Conservation (phyloP, 139 green algal species). For the Coccomyxa sp. region DNA sequence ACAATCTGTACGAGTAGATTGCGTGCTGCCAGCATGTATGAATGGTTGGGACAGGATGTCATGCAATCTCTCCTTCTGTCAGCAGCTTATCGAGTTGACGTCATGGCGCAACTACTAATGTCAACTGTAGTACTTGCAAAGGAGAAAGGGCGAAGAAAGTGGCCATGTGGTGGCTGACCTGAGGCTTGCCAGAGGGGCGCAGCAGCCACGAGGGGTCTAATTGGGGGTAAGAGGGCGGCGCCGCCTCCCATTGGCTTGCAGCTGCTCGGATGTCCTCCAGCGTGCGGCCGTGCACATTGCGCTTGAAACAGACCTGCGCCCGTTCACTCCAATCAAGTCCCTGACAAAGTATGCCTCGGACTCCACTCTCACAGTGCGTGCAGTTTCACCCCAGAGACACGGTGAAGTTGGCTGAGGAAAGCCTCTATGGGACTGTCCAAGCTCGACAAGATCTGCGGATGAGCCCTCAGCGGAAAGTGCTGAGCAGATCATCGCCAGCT, state of each 20-base stretch:
- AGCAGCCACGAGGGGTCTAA: conserved; percentile 18
- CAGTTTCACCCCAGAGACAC: not conserved
- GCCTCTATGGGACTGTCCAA: too few relatives aligned
- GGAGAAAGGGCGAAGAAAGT: not conserved
- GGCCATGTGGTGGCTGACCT: not conserved
- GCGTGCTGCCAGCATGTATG: not conserved
- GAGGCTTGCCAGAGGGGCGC: not conserved
- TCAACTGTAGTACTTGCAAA: not conserved
- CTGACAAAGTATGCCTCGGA: not conserved
- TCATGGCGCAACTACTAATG: not conserved
- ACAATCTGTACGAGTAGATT: not conserved
- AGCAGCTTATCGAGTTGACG: not conserved
- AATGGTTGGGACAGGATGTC: not conserved
- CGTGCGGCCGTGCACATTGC: conserved; percentile 42
- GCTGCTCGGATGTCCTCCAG: conserved; percentile 29
- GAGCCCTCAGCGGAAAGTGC: too few relatives aligned
- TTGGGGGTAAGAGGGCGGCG: conserved; percentile 35
- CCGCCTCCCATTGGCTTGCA: conserved; percentile 28
- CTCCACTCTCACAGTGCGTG: not conserved
- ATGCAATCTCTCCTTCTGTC: not conserved
- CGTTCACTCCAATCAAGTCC: too few relatives aligned
- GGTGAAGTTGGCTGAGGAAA: not conserved
- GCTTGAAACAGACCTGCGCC: conserved; percentile 30
- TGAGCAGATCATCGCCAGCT: too few relatives aligned
- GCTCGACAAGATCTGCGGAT: too few relatives aligned